Evolutionary conservation across 345 rosid genomes (phyloP).

Genomic region (Pistacia integerrima): DNA sequence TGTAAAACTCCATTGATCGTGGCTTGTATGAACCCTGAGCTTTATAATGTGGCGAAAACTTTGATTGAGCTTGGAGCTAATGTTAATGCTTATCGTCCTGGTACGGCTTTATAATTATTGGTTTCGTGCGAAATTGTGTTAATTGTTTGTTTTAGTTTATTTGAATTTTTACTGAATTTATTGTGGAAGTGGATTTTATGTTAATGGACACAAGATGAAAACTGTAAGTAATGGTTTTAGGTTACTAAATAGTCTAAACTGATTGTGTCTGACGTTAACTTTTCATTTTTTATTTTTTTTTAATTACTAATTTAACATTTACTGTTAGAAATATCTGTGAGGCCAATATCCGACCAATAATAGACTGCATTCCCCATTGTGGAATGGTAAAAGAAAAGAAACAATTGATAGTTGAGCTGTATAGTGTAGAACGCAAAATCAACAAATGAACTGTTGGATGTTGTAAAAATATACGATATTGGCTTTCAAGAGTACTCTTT

Average conservation of each 20-base stretch:
- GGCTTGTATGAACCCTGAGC: constrained; percentile 75
- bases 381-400: neutral
- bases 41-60: constrained; percentile 65
- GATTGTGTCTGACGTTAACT: too few relatives aligned
- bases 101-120: constrained; percentile 29
- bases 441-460: neutral
- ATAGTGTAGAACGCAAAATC: neutral
- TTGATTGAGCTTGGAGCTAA: constrained; percentile 88
- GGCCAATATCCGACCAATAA: too few relatives aligned
- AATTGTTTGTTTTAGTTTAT: neutral
- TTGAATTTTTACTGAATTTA: neutral
- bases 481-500: neutral
- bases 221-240: too few relatives aligned
- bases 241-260: too few relatives aligned
- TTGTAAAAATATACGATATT: neutral
- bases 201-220: too few relatives aligned
- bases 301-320: too few relatives aligned
- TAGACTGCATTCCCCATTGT: neutral
- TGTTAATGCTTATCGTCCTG: constrained; percentile 85
- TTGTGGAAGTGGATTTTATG: too few relatives aligned
- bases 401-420: neutral
- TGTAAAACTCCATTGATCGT: constrained; percentile 90
- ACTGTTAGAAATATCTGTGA: too few relatives aligned
- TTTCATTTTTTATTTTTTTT: too few relatives aligned
- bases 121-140: neutral